Conservation (phyloP, 768 basidiomycete genomes). For the Xerocomellus amylosporus region DNA sequence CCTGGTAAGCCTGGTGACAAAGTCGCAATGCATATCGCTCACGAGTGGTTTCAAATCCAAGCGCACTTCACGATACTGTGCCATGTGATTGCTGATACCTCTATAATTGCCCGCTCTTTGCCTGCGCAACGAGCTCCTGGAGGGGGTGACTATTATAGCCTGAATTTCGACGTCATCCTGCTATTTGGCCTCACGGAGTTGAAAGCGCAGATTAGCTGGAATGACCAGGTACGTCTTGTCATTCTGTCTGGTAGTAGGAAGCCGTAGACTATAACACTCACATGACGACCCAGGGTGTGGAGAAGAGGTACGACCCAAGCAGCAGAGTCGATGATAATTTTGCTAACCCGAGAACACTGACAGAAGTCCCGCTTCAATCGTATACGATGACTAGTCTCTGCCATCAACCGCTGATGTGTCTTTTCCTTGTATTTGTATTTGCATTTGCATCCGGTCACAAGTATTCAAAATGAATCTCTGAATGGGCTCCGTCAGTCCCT, state of each 20-base stretch:
- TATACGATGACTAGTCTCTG: slow-evolving; percentile 18
- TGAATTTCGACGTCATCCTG: slow-evolving; percentile 40
- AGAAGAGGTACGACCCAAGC: slow-evolving; percentile 7
- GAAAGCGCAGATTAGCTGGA: slow-evolving; percentile 51
- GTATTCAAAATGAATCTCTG: no score
- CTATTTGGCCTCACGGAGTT: slow-evolving; percentile 52
- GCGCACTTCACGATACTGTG: slow-evolving; percentile 14
- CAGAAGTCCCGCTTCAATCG: slow-evolving; percentile 22
- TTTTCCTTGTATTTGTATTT: background rate
- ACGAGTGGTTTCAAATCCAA: background rate
- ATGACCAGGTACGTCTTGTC: slow-evolving; percentile 32
- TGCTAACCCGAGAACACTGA: background rate
- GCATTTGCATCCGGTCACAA: no score
- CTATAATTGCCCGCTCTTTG: slow-evolving; percentile 1
- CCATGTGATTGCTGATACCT: slow-evolving; percentile 9
- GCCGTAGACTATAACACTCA: background rate
- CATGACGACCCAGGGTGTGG: slow-evolving; percentile 11
- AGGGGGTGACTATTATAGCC: slow-evolving; percentile 17
- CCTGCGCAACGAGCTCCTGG: background rate
- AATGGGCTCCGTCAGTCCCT: no score
- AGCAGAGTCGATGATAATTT: background rate
- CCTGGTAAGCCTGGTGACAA: background rate
- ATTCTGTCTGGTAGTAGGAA: background rate
- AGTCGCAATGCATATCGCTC: background rate
- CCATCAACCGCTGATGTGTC: background rate